phyloP scores from a whole-genome alignment of 352 stramenopile species.

The Pythium guiyangense region DNA sequence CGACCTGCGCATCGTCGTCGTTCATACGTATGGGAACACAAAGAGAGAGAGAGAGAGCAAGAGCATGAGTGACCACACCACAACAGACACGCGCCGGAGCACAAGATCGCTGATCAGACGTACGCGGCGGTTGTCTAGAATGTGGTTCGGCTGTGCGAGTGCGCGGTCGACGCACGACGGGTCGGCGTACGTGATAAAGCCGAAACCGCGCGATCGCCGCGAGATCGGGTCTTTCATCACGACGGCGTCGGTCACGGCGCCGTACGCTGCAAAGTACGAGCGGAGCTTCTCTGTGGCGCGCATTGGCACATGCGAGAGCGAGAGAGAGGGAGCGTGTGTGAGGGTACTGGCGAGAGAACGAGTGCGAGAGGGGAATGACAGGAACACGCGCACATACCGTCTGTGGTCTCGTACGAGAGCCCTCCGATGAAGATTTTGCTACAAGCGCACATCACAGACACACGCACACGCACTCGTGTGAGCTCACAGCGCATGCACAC shows the following conservation, averaged over 20 bases:
- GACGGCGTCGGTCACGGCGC: conserved; percentile 87
- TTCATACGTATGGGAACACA: neutral
- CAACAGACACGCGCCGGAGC: no score
- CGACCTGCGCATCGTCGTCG: conserved; percentile 65
- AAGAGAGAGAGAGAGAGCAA: no score
- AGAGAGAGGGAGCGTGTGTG: no score
- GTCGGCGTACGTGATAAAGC: conserved; percentile 93
- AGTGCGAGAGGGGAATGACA: neutral
- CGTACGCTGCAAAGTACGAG: conserved; percentile 87
- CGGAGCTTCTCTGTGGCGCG: conserved; percentile 80
- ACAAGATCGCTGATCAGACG: conserved; percentile 15
- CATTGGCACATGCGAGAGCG: conserved; percentile 6
- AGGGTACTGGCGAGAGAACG: neutral
- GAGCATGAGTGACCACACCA: neutral
- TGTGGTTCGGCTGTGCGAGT: conserved; percentile 86
- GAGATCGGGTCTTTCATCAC: conserved; percentile 94
- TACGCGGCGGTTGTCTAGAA: conserved; percentile 87
- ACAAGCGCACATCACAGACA: conserved; percentile 8
- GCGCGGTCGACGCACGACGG: conserved; percentile 84
- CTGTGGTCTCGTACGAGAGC: conserved; percentile 88
- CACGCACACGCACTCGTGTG: neutral
- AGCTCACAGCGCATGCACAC: neutral
- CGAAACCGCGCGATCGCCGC: conserved; percentile 86
- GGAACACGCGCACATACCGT: conserved; percentile 32
- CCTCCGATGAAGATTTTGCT: conserved; percentile 92